Evolutionary conservation across 495 filamentous ascomycete genomes (phyloP), one percentile per base, ranked within the genome.

Genomic region (Stereocaulon alpinum): DNA sequence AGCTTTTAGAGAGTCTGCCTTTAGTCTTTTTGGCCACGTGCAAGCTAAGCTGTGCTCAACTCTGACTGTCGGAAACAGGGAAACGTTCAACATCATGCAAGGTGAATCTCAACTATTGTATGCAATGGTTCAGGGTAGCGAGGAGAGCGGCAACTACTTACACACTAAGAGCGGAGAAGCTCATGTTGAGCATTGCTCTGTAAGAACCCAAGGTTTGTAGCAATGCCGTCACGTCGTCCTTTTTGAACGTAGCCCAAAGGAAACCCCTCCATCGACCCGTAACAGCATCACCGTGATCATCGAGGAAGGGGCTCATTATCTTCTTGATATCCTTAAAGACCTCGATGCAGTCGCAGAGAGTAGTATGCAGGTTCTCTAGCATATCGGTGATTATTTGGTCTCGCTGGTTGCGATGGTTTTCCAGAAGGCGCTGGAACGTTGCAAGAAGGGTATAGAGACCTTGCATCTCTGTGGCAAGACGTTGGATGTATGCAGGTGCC

Each of bases 401-500:
- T 10, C 12, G 7, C 34, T 37, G 34, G 12, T 9, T 37, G 7
- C 6, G 34, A 7, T 37, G 10, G 10, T 27, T 48, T 15, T 20
- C 44, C 6, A 48, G 10, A 27, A 12, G 44, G 10, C 18, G 10
- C 15, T 48, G 44, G 18, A 48, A 10, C 10, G 44, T 48, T 15
- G 44, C 44, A 48, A 48, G 44, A 20, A 48, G 24, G 24, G 7
- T 48, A 2, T 48, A 48, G 44, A 48, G 44, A 27, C 44, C 24
- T 15, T 48, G 59, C 6, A 61, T 59, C 6, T 70, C 69, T 3
- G 22, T 30, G 32, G 71, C 42, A 3, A 74, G 53, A 10, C 53
- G 58, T 18, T 73, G 69, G 52, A 73, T 60, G 7, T 58, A 27
- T 42, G 29, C 34, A 41, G 69, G 27, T 17, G 70, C 61, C 7